phyloP scores from a whole-genome alignment of 768 basidiomycete genomes.

The Mycena albidolilacea region DNA sequence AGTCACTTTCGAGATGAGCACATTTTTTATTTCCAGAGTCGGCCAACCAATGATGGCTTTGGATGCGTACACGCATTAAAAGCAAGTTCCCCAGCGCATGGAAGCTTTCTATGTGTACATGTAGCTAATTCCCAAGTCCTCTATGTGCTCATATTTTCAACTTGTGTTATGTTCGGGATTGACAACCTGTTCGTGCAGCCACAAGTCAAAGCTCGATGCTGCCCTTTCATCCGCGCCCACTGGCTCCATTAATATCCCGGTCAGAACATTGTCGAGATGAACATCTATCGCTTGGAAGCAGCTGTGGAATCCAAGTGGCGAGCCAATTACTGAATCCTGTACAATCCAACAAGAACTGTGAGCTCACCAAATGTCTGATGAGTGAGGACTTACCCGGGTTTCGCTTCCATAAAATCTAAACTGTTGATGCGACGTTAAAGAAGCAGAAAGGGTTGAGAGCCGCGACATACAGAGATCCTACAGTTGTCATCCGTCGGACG shows the following conservation, averaged over 20 bases:
- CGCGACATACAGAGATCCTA: background rate
- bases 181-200: conserved; percentile 3
- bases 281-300: background rate
- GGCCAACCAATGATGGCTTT: no score
- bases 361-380: background rate
- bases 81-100: no score
- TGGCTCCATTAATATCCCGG: background rate
- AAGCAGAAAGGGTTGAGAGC: background rate
- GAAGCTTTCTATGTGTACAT: no score
- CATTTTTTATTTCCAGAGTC: no score
- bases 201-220: background rate
- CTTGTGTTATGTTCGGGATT: background rate
- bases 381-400: background rate
- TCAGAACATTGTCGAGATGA: background rate
- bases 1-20: no score
- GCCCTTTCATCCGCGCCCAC: background rate
- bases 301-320: background rate
- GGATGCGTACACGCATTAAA: no score
- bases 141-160: background rate
- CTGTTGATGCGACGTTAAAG: background rate
- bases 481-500: background rate
- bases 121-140: background rate
- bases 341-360: no score
- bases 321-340: background rate
- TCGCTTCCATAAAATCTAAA: background rate